Base-by-base conservation (phyloP, 106 monocot species). In the Alisma plantagoaquatica region DNA sequence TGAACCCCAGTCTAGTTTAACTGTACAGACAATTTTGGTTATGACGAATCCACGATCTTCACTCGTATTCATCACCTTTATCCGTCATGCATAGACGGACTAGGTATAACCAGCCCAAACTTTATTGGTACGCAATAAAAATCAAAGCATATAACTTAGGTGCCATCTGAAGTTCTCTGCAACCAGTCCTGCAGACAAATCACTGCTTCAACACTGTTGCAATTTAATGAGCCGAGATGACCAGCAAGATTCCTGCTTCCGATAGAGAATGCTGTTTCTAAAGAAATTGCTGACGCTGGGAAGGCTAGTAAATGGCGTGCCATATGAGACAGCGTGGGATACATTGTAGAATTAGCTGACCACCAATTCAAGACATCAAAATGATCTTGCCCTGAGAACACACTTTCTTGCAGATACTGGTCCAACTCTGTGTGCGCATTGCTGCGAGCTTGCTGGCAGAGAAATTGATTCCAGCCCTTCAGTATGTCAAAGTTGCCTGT, bases 151-250 rank as follows among this genome's bases (percentile, higher is more conserved):
- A 38, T 38, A 38, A 6, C 14, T 14, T 38, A 68, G 58, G 58
- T 68, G 49, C 67, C 42, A 68, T 58, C 46, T 68, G n/a, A n/a
- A n/a, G n/a, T 59, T 32, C 51, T 59, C 45, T 41, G 49, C 27
- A 68, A 17, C 67, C 67, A 68, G 43, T 68, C 67, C 31, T 68
- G 67, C 26, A 59, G 31, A 29, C 67, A 68, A 35, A 56, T 58
- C 22, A 68, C 41, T 28, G 58, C 59, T 49, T 68, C 58, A 2
- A 43, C 51, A 21, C 58, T 59, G 26, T 68, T 42, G 3, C 58
- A 15, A 59, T 59, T 32, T 22, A 68, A 26, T 14, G 49, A 46
- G 26, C 67, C 54, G 10, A 47, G 46, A 43, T 68, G 51, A 0
- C 38, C 26, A 68, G 57, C 67, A 41, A 68, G 48, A 20, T 50